phyloP scores from a whole-genome alignment of 768 basidiomycete species.

The Xerocomellus chrysenteron region DNA sequence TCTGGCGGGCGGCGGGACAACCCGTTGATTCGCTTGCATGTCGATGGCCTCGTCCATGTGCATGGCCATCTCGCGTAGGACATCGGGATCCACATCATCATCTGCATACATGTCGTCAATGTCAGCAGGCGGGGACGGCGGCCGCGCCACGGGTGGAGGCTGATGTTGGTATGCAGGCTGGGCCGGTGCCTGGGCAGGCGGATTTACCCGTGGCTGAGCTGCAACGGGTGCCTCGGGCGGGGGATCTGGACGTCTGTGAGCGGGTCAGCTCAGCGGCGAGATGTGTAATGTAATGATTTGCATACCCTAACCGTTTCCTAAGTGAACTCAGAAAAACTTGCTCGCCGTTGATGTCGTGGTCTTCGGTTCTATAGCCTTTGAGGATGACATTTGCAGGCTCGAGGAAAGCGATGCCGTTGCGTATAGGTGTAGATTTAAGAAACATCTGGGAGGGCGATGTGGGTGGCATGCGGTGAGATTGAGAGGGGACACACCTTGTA shows the following conservation, averaged over 20 bases:
- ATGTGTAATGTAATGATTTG: not conserved
- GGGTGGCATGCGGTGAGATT: not conserved
- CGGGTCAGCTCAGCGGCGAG: not conserved
- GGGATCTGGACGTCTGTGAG: constrained; percentile 28
- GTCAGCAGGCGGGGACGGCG: constrained; percentile 14
- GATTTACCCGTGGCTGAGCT: constrained; percentile 12
- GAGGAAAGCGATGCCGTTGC: constrained; percentile 73
- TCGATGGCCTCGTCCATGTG: constrained; percentile 16
- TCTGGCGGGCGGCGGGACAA: not conserved
- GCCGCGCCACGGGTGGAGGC: not conserved
- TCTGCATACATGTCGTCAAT: constrained; percentile 26
- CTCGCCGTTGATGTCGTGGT: constrained; percentile 59
- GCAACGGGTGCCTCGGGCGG: constrained; percentile 10
- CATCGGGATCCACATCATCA: constrained; percentile 31
- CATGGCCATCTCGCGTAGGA: constrained; percentile 23
- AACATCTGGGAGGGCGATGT: constrained; percentile 48
- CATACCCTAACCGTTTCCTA: constrained; percentile 66
- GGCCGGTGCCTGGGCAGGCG: constrained; percentile 7
- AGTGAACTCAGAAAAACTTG: constrained; percentile 62
- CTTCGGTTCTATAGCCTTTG: constrained; percentile 61
- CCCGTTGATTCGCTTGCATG: not conserved
- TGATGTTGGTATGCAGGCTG: constrained; percentile 18
- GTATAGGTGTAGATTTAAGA: constrained; percentile 65
- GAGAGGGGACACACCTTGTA: constrained; percentile 58
- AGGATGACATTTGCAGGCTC: constrained; percentile 65